Evolutionary conservation across 2,329 filamentous ascomycete genomes (phyloP), one percentile per base, ranked within the genome.

Genomic region (Penicillium sp.): DNA sequence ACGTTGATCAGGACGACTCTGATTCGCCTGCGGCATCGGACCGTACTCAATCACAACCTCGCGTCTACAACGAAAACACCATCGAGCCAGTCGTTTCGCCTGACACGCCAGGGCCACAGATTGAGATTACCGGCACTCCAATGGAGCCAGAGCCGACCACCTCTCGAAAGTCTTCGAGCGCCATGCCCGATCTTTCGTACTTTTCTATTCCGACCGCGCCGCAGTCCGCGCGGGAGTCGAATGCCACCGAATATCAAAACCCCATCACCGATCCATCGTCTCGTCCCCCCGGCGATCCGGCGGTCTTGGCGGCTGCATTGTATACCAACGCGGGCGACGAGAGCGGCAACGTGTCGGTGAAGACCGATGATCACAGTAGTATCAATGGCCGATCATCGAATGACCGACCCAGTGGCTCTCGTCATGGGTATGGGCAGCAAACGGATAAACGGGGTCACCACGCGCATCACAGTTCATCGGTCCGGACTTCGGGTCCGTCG

Each of bases 51-150:
- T 50, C 54, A 2, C 48, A 43, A 26, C 11, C 47, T 7, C 47
- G 45, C 40, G 58, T 50, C 7, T 62, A 56, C 35, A 65, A 67
- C 39, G 65, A 66, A 47, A 67, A 66, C 47, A 64, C 53, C 25
- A 64, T 66, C 33, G 59, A 61, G 40, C 64, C 63, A 1, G 65
- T 67, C 11, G 60, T 66, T 5, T 66, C 65, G 6, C 64, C 65
- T 7, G 66, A 68, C 45, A 67, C 66, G 2, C 52, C 59, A 2
- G 66, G 65, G 24, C 65, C 65, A 12, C 60, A 63, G 13, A 66
- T 67, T 40, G 66, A 67, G 43, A 67, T 67, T 38, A 66, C 64
- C 4, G 64, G 63, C 26, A 60, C 45, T 26, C 46, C 62, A 3
- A 46, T 60, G 0, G 52, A 39, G 0, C 47, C 50, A 12, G 63